Evolutionary conservation across 768 basidiomycete genomes (phyloP), one percentile per base, ranked within the genome.

Genomic region (Coprinopsis marcescibilis): DNA sequence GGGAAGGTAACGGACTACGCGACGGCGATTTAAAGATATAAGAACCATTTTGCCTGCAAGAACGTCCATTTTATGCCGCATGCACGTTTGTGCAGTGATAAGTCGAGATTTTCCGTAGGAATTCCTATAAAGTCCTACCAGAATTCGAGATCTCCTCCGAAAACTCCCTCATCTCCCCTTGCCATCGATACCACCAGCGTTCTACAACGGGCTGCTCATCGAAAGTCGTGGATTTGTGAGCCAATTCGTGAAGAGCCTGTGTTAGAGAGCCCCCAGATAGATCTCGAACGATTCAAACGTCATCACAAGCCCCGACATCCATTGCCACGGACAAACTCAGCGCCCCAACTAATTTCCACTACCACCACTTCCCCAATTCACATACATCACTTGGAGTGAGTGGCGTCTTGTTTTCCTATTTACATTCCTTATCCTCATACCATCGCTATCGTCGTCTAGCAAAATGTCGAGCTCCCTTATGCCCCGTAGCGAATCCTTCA

Each of bases 401-500:
- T 61, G 46, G 30, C 14, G 35, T 53, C 48, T 36, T 43, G 54
- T 37, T 46, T 51, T 54, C 33, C 45, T 48, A 51, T 42, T 57
- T 51, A 36, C 37, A 52, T 49, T 33, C 45, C 43, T 51, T 49
- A 46, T 46, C 46, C 44, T 43, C 47, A 46, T 46, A 45, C 39
- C 43, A 44, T 51, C 39, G 48, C 47, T 17, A 7, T 17, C 38
- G 15, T 20, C 17, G 21, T 40, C 43, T 42, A 44, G 54, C 65
- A 79, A 68, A 61, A 76, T 76, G 68, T 75, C 82, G 11, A 68
- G 64, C 67, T 72, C 70, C 52, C 57, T 78, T 55, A 71, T 81
- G 64, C 84, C 48, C n/a, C 76, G 80, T 55, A 66, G 65, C 59
- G 83, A 88, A 53, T 76, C 84, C 48, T 71, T 85, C 77, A 80